A percentile compares a stretch with the other conserved stretches of the same genome.
phyloP scores from a whole-genome alignment of 2,329 filamentous ascomycete species.

The Colletotrichum sp. region DNA sequence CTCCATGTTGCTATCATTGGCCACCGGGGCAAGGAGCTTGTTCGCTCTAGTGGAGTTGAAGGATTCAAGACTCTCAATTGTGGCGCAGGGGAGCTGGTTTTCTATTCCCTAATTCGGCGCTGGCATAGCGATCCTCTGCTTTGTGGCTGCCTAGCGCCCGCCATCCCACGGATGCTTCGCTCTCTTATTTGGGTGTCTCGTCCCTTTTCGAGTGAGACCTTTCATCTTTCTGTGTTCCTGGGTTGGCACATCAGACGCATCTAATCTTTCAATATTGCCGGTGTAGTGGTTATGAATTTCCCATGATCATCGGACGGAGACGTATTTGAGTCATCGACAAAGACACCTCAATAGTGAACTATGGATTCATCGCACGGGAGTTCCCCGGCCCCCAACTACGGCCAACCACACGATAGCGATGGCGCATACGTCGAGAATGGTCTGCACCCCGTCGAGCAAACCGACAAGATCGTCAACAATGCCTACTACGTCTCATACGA shows the following conservation, averaged over 20 bases:
- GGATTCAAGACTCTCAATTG: background rate
- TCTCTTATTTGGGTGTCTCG: background rate
- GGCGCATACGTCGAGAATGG: background rate
- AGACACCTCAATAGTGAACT: background rate
- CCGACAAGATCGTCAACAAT: background rate
- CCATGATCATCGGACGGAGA: background rate
- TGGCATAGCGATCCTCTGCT: background rate
- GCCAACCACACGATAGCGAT: background rate
- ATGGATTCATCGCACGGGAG: background rate
- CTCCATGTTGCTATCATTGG: background rate
- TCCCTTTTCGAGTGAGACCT: background rate
- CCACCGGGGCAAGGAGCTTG: background rate
- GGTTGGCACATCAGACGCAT: background rate
- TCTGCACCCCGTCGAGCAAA: background rate
- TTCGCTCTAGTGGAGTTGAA: background rate
- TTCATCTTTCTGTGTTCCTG: background rate
- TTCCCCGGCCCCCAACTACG: background rate
- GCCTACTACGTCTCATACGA: background rate
- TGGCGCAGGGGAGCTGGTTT: background rate
- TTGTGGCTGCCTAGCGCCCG: background rate
- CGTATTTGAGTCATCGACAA: background rate
- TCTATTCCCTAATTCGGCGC: background rate
- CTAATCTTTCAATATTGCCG: too few relatives aligned
- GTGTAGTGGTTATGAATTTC: background rate
- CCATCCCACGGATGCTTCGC: background rate